These are phyloP conservation scores for Erodium moschatum DNA, from an alignment of 441 rosid species.

Conservation along the genomic window DNA sequence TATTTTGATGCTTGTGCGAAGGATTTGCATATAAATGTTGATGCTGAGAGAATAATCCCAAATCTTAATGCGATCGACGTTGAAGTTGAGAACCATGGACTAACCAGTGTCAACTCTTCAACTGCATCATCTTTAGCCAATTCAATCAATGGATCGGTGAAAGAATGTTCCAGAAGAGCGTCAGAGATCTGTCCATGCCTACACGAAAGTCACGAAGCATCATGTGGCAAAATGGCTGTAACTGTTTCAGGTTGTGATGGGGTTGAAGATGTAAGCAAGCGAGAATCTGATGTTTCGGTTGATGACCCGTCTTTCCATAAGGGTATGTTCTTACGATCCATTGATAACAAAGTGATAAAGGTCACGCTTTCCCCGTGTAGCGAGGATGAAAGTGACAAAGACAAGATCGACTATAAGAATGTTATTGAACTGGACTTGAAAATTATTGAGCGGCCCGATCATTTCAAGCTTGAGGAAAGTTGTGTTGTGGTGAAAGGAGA, in stretches of 20 bases:
- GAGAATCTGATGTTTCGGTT: background rate
- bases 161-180: background rate
- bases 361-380: conserved; percentile 24
- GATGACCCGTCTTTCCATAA: background rate
- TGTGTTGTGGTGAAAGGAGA: conserved; percentile 52
- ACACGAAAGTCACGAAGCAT: background rate
- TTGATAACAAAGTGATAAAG: background rate
- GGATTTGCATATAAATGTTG: background rate
- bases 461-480: conserved; percentile 44
- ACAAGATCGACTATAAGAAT: conserved; percentile 17
- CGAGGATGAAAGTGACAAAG: conserved; percentile 20
- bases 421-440: conserved; percentile 23
- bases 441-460: conserved; percentile 26
- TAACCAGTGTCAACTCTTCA: conserved; percentile 6
- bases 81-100: background rate
- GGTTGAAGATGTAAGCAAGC: conserved; percentile 5
- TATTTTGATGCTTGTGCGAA: background rate
- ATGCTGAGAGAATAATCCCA: background rate
- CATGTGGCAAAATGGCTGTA: conserved; percentile 1
- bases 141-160: background rate
- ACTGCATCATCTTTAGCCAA: background rate
- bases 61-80: background rate
- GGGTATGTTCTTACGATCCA: background rate
- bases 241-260: background rate
- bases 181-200: background rate